Evolutionary conservation across 108 stramenopile genomes (phyloP), one percentile per base, ranked within the genome.

Genomic region (Nitzschia putrida): DNA sequence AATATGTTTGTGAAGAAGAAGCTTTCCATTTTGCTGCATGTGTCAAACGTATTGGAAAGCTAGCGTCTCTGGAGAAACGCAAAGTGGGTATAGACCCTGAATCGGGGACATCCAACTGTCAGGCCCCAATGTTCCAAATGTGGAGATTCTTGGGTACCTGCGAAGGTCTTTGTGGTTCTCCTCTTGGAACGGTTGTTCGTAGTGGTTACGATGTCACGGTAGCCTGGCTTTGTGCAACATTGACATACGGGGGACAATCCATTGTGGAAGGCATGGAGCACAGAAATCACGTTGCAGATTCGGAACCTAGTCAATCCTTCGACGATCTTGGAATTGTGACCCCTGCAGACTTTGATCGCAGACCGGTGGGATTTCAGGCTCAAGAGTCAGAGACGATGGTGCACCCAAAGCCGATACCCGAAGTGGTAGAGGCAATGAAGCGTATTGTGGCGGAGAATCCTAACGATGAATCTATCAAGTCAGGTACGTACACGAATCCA

Each of bases 11-110:
- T 12, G 54, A 84, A 65, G 73, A 80, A 11, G 90, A 90, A 65
- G 87, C 83, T 0, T 90, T 88, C 74, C 90, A 95, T 69, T 95
- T 95, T 77, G 93, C 93, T 39, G 87, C 90, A 23, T 92, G 93
- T 54, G 83, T 76, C 14, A 85, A 82, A 55, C 75, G 89, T 34
- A 84, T 95, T 54, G 93, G 93, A 12, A 95, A 89, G 54, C 26
- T 89, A 0, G 90, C 90, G 10, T 87, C 88, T n/a, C 45, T 73
- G 13, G 79, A 85, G 44, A 81, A 77, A 57, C 55, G 55, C 44
- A 61, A 57, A 40, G 56, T 57, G 13, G 42, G 57, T 41, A 54
- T 53, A 9, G 54, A 77, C 69, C 44, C 54, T 37, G 59, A 58
- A 22, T 54, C 18, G 21, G 70, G 29, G 11, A 58, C 24, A 49